Conservation (phyloP, 345 rosid species). For the Garcia nutans region DNA sequence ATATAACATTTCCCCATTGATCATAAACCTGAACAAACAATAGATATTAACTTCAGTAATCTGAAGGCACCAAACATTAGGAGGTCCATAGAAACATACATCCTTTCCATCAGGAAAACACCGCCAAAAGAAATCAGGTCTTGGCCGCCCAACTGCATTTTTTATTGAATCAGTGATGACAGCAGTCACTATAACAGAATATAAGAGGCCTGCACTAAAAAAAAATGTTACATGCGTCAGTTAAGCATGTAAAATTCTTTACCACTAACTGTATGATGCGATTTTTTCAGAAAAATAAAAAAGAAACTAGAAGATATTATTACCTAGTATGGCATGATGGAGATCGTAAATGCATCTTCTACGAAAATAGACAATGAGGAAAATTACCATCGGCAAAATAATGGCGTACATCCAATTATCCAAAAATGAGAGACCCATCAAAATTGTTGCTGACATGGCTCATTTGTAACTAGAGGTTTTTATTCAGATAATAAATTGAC, state of each 20-base stretch:
- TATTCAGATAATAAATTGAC: not conserved
- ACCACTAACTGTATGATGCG: not conserved
- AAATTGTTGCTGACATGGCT: conserved; percentile 1
- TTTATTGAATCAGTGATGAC: conserved; percentile 78
- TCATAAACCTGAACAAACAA: conserved; percentile 52
- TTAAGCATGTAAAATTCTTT: conserved; percentile 9
- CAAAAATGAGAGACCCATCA: conserved; percentile 15
- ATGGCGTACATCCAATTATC: conserved; percentile 51
- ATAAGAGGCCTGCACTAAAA: conserved; percentile 61
- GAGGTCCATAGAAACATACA: conserved; percentile 40
- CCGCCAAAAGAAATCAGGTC: conserved; percentile 98
- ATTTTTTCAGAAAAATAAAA: conserved; percentile 9
- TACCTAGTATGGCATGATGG: conserved; percentile 81
- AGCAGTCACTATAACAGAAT: conserved; percentile 61
- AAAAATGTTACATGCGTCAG: conserved; percentile 12
- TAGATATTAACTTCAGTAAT: not conserved
- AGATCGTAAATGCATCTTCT: conserved; percentile 88
- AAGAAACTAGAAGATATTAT: conserved; percentile 13
- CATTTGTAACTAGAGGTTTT: not conserved
- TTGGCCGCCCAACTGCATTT: conserved; percentile 78
- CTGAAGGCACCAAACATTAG: conserved; percentile 12
- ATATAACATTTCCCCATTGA: conserved; percentile 64
- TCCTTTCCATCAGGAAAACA: conserved; percentile 94
- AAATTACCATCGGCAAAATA: conserved; percentile 63
- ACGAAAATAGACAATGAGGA: conserved; percentile 49